Evolutionary conservation across 1,284 basidiomycete species (phyloP), one percentile per base, ranked within the genome.

Genomic region (Ganoderma resinaceum): DNA sequence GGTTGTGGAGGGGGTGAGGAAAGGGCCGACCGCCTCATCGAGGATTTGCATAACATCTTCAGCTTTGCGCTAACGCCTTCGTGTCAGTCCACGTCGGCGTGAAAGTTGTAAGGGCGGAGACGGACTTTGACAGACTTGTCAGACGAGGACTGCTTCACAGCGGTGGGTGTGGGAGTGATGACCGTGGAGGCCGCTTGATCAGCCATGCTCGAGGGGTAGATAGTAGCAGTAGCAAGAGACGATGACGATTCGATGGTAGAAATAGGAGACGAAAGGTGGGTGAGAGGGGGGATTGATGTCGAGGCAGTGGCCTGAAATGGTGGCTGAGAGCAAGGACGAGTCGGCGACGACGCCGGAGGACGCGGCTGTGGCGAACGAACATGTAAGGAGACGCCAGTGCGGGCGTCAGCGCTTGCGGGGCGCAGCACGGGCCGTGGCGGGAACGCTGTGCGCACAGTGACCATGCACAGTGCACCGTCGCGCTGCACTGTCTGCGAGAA

Each of bases 21-120:
- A 69, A 11, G 82, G 75, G 7, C 79, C 80, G 20, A 90, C 85
- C 23, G 87, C 90, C 63, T 82, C 85, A 73, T 93, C 91, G 58
- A 93, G 77, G 62, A 79, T 84, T 61, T 87, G 86, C 64, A 93
- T 85, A 33, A 89, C 91, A 79, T 93, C 91, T 69, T 91, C 88
- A 53, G 93, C 85, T 78, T 93, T 93, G 66, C 91, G 86, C 90
- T 93, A 74, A 74, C 29, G 62, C 52, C 42, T 7, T 58, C 66
- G 46, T 64, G 71, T 74, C 68, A 75, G 72, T 71, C 67, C 67
- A 68, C 69, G 69, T 65, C 38, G 55, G 33, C 59, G 61, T 38
- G 52, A 65, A 61, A 62, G 14, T 46, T 40, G 61, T 29, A 33
- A 63, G 35, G n/a, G 68, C 38, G 29, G 40, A 43, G 29, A 72